Conservation (phyloP, 148 eudicot species). For the Fagopyrum homotropicum region DNA sequence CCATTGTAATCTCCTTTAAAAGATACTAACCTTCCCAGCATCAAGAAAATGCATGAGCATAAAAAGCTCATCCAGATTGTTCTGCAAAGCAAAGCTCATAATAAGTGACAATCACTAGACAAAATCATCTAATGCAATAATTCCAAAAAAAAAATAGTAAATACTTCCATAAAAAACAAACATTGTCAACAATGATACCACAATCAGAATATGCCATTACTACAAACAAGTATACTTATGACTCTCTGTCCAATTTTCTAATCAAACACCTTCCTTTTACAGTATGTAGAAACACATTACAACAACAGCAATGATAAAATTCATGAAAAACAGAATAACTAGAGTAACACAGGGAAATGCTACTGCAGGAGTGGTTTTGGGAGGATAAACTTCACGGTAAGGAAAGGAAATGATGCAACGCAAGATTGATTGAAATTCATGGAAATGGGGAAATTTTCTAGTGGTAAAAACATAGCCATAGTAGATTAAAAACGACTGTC, state of each 20-base stretch:
- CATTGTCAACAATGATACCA: neutral
- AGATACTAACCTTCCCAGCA: constrained; percentile 88
- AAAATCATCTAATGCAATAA: neutral
- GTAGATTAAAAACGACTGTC: neutral
- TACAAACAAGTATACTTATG: neutral
- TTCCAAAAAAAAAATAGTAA: neutral
- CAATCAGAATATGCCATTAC: constrained; percentile 3
- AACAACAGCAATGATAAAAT: neutral
- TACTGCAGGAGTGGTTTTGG: neutral
- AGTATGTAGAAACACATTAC: neutral
- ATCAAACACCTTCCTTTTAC: neutral
- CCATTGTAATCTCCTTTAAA: neutral
- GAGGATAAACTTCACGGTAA: neutral
- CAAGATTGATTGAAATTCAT: neutral
- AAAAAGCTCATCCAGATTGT: constrained; percentile 98
- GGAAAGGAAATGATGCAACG: neutral
- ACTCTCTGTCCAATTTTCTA: neutral
- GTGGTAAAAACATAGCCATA: neutral
- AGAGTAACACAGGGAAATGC: neutral
- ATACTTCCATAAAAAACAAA: neutral
- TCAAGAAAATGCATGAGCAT: constrained; percentile 99
- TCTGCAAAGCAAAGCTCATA: constrained; percentile 37
- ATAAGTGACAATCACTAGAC: constrained; percentile 2
- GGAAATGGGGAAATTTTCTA: neutral
- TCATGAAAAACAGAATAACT: neutral